Evolutionary conservation across 148 eudicot species (phyloP), one percentile per base, ranked within the genome.

Genomic region (Fagopyrum tataricum): DNA sequence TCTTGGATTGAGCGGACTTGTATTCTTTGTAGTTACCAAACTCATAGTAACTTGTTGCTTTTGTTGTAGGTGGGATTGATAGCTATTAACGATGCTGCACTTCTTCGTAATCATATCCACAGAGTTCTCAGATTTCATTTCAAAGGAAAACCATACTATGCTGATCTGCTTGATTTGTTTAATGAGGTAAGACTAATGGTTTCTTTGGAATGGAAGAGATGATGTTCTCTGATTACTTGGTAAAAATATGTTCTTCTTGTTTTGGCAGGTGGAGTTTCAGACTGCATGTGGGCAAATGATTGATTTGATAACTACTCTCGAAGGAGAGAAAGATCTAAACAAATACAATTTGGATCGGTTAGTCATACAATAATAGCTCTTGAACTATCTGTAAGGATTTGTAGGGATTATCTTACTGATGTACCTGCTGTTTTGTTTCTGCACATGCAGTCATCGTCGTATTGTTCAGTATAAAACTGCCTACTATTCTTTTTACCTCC

Each of bases 231-330:
- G 7, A 8, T 17, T 72, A 12, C 37, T 24, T 62, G 26, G 42
- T 31, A 42, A 37, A 4, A 15, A 48, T 15, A 5, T 12, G 18
- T 17, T 39, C 24, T 42, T 47, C 15, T 37, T 70, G 44, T 21
- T 51, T 69, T 21, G 15, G 31, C 74, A 92, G 97, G 91, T 85
- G 41, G 96, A 92, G 72, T 92, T 84, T 79, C 97, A 90, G 78
- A 92, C 96, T 79, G 87, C 93, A 70, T 90, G 82, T 56, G 97
- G 97, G 67, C 93, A 92, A 77, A 88, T 92, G 93, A 88, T 92
- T 56, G 97, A 92, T 90, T 74, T 90, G 79, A 82, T 88, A 64
- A 88, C 89, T 44, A 84, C 91, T 24, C 75, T 90, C 56, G 89
- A 82, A 76, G 96, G 87, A 75, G 89, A 85, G 75, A 90, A 90